Conservation (phyloP, 305 asterid genomes). For the Nicotiana rustica region DNA sequence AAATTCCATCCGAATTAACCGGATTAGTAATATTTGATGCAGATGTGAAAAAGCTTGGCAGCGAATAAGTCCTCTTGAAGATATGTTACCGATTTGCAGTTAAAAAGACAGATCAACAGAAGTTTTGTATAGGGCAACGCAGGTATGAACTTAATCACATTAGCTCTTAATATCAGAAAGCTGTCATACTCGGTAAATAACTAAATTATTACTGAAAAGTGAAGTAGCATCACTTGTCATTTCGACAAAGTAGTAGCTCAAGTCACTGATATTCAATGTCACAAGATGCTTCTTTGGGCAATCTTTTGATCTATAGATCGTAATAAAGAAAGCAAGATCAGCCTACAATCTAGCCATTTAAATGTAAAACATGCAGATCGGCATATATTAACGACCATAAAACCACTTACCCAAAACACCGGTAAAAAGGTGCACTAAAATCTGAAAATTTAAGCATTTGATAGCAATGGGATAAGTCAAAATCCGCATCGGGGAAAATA, state of each 20-base stretch:
- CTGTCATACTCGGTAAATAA: neutral
- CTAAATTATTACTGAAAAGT: neutral
- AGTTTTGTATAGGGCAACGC: neutral
- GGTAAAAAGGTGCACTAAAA: neutral
- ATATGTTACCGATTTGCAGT: no score
- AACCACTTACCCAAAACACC: neutral
- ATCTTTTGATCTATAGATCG: neutral
- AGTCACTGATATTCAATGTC: no score
- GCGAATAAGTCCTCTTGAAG: no score
- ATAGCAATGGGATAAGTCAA: conserved; percentile 1
- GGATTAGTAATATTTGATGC: no score
- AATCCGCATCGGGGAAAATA: neutral
- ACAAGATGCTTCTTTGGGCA: neutral
- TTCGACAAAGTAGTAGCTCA: no score
- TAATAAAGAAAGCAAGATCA: no score
- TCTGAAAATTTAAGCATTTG: conserved; percentile 17
- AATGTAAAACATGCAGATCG: neutral
- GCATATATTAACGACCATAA: neutral
- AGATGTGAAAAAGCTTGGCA: no score
- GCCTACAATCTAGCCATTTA: neutral
- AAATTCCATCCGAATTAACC: no score
- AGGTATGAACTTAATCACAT: neutral
- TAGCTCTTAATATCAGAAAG: neutral
- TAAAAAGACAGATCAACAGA: neutral
- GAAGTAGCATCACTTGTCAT: no score